These are phyloP conservation scores for Cyclotella sp. DNA, from an alignment of 108 stramenopile species.

Conservation along the genomic window DNA sequence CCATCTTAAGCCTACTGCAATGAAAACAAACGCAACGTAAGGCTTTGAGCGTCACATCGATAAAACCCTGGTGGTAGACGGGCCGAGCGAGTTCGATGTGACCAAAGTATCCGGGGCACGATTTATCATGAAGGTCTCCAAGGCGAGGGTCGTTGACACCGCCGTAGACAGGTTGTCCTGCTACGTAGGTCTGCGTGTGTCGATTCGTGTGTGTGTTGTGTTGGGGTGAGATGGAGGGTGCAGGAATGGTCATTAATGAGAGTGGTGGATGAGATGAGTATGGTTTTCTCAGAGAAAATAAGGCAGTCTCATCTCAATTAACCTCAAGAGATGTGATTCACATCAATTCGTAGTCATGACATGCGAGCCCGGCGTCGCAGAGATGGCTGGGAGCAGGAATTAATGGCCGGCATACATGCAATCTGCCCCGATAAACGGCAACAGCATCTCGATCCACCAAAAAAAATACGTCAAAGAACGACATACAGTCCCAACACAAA, in stretches of 20 bases:
- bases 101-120: conserved; percentile 98
- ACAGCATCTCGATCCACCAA: too few relatives aligned
- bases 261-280: neutral
- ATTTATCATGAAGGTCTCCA: conserved; percentile 90
- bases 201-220: neutral
- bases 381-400: too few relatives aligned
- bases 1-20: conserved; percentile 84
- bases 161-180: conserved; percentile 96
- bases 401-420: too few relatives aligned
- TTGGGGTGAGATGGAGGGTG: neutral
- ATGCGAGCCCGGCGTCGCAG: too few relatives aligned
- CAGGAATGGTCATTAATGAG: neutral
- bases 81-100: conserved; percentile 97
- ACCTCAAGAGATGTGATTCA: neutral
- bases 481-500: neutral
- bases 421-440: too few relatives aligned
- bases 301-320: neutral
- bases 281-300: neutral
- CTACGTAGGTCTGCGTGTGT: conserved; percentile 66
- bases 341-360: too few relatives aligned
- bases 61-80: conserved; percentile 97
- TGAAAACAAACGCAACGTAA: conserved; percentile 96
- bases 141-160: conserved; percentile 98
- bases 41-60: conserved; percentile 88
- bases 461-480: neutral